Conservation (phyloP, 306 rosid species). For the Sphenostylis stenocarpa region DNA sequence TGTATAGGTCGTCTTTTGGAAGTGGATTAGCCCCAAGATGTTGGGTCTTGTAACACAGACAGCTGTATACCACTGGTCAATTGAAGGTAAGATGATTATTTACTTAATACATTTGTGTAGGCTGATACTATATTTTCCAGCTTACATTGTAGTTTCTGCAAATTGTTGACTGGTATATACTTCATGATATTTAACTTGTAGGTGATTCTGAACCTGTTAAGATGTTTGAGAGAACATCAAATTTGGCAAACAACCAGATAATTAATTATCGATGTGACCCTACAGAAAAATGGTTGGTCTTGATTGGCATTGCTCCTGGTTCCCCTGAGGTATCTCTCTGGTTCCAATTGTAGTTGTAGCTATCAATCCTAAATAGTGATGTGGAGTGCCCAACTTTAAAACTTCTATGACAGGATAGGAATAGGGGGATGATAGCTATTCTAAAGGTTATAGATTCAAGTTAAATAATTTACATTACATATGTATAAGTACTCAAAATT, state of each 20-base stretch:
- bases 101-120: neutral
- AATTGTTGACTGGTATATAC: constrained; percentile 29
- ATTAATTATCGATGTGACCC: constrained; percentile 97
- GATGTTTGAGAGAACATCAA: constrained; percentile 94
- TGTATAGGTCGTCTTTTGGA: constrained; percentile 92
- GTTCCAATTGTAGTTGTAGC: constrained; percentile 21
- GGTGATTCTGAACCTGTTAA: constrained; percentile 96
- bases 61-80: constrained; percentile 94
- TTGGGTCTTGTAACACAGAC: constrained; percentile 93
- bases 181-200: constrained; percentile 37
- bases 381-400: neutral
- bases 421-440: neutral
- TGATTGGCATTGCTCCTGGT: constrained; percentile 99
- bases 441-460: neutral
- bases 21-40: constrained; percentile 91
- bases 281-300: constrained; percentile 97
- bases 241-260: constrained; percentile 89
- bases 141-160: constrained; percentile 22
- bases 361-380: neutral
- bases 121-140: neutral
- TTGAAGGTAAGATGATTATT: constrained; percentile 64
- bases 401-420: neutral
- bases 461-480: neutral
- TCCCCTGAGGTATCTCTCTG: constrained; percentile 75
- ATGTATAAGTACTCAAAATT: neutral